These are phyloP conservation scores for Rhodamnia rubescens DNA, from an alignment of 345 rosid species.

Conservation along the genomic window DNA sequence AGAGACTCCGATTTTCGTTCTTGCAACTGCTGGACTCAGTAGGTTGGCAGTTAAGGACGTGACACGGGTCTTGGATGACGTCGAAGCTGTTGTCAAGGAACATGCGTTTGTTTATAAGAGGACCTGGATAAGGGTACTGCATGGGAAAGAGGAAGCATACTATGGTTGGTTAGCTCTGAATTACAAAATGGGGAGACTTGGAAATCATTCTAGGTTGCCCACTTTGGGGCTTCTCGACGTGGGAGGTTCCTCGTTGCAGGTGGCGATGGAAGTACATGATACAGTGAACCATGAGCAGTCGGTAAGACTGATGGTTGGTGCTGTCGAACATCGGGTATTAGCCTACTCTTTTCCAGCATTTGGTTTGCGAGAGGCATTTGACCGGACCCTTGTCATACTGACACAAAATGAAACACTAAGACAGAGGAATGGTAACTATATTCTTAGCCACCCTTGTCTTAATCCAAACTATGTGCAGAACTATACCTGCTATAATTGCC, in stretches of 20 bases:
- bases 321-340: constrained; percentile 17
- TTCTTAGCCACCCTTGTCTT: constrained; percentile 48
- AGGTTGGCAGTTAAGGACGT: constrained; percentile 24
- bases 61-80: constrained; percentile 27
- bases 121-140: constrained; percentile 40
- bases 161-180: constrained; percentile 61
- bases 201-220: constrained; percentile 16
- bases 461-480: constrained; percentile 24
- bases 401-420: not conserved
- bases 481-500: constrained; percentile 27
- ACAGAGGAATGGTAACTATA: constrained; percentile 1
- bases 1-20: constrained; percentile 40
- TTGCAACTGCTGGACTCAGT: constrained; percentile 58
- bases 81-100: constrained; percentile 26
- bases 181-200: constrained; percentile 34
- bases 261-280: constrained; percentile 28
- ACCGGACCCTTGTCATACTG: constrained; percentile 35
- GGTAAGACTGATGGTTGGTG: constrained; percentile 27
- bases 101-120: constrained; percentile 22
- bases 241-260: constrained; percentile 63
- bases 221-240: constrained; percentile 51
- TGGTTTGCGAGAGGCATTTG: constrained; percentile 52
- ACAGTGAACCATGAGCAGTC: constrained; percentile 6
- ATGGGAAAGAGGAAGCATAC: constrained; percentile 57
- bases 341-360: constrained; percentile 36